These are phyloP conservation scores for Trichoderma hamatum DNA, from an alignment of 2,329 filamentous ascomycete genomes.

Conservation along the genomic window DNA sequence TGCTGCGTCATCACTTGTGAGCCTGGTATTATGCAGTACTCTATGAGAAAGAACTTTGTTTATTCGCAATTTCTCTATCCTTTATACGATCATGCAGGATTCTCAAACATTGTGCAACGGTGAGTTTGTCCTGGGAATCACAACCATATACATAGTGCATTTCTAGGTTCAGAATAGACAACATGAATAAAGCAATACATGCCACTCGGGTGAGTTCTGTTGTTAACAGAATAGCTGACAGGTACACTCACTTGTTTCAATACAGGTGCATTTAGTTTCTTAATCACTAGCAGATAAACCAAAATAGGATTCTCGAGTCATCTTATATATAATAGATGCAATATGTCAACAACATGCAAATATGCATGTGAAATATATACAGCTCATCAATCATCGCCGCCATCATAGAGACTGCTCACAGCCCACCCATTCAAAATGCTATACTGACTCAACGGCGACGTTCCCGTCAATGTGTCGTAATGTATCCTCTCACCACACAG, in stretches of 20 bases:
- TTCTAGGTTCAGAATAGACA: not conserved
- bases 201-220: too few relatives aligned
- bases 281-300: too few relatives aligned
- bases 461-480: slow-evolving; percentile 37
- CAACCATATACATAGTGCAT: not conserved
- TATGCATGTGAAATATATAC: not conserved
- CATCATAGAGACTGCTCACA: slow-evolving; percentile 39
- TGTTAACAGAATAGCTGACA: too few relatives aligned
- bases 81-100: not conserved
- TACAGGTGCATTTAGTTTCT: too few relatives aligned
- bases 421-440: slow-evolving; percentile 43
- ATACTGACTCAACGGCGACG: slow-evolving; percentile 41
- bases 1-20: not conserved
- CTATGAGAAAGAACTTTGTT: not conserved
- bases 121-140: not conserved
- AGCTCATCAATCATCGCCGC: slow-evolving; percentile 1
- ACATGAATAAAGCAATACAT: not conserved
- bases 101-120: not conserved
- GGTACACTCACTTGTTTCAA: too few relatives aligned
- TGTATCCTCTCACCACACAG: slow-evolving; percentile 31
- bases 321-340: not conserved
- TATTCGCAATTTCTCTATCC: not conserved
- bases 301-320: not conserved
- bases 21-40: not conserved
- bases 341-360: not conserved